Evolutionary conservation across 495 filamentous ascomycete species (phyloP), one percentile per base, ranked within the genome.

Genomic region (Lasiosphaeris hirsuta): DNA sequence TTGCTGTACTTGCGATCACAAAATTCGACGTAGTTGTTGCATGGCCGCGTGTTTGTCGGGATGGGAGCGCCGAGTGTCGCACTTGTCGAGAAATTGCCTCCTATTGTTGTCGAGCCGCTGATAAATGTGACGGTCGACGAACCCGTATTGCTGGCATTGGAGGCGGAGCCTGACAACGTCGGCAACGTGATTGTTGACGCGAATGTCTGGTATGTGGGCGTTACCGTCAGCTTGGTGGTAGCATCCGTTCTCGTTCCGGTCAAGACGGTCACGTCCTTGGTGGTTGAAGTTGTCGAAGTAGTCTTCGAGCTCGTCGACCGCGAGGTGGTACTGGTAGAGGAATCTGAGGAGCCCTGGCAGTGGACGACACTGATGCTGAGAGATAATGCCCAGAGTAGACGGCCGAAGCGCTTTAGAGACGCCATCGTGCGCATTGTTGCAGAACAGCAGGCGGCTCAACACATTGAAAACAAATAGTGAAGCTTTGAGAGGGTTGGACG

Each of bases 11-110:
- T 84, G 45, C 91, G 81, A 7, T 66, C 69, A 72, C 93, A 97
- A 64, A 96, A 85, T 66, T 95, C 90, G n/a, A 84, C 72, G 63
- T 93, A 89, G 68, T 83, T 81, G 70, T 97, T 97, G 78, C 93
- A 97, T 3, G 90, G 85, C 54, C 81, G 83, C 0, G 85, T 89
- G 63, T 90, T 90, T 1, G 81, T 81, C 0, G 81, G 72, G 14
- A 70, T 64, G 0, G 81, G 72, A 7, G 73, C 62, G 3, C 79
- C 46, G 0, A 78, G 68, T 6, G 75, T 62, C 10, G 70, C 71
- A 10, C 74, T 72, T 55, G 67, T 59, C 14, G 64, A 69, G 13
- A 65, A 67, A 54, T 69, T 75, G 8, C 61, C 66, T 17, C 59
- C 53, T 14, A 63, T 66, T 10, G 72, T 67, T 23, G 66, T 61